Base-by-base conservation (phyloP, 768 basidiomycete genomes). In the Punctularia strigosozonata region DNA sequence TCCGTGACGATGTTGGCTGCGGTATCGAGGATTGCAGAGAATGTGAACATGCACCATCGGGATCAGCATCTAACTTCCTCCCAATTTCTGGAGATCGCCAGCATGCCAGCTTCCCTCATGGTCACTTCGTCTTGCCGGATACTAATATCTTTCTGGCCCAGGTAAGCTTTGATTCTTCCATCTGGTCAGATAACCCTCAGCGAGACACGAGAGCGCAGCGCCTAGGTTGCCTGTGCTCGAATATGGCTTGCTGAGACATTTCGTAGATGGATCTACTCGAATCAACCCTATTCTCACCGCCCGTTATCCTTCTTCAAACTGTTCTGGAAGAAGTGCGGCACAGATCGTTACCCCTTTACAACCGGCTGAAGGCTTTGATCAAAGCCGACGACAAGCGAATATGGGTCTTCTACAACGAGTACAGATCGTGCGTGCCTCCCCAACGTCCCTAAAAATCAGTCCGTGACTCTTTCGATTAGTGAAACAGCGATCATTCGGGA, bases 221-320 rank as follows among this genome's bases (percentile, higher is more conserved):
- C n/a, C n/a, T n/a, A n/a, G n/a, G n/a, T n/a, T n/a, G n/a, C n/a
- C n/a, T n/a, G n/a, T n/a, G n/a, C n/a, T n/a, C n/a, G n/a, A n/a
- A n/a, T n/a, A n/a, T n/a, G n/a, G n/a, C n/a, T n/a, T n/a, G n/a
- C n/a, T n/a, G n/a, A n/a, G n/a, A n/a, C n/a, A n/a, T n/a, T n/a
- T n/a, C n/a, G n/a, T 49, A 95, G 87, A 97, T 98, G 85, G 95
- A 99, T 59, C 68, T 98, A 38, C 66, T 98, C 26, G 85, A 90
- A 56, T 86, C 84, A 0, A 61, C 70, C 2, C 62, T 77, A 1
- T 86, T 92, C 49, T 69, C 61, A 0, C 66, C 81, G 1, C 89
- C 92, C 0, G 77, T 97, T 39, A 80, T 99, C 40, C 64, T 99
- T 18, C 73, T 95, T 2, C 94, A 98, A 60, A 99, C 94, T 0